These are phyloP conservation scores for Botrytis fragariae DNA, from an alignment of 2,329 filamentous ascomycete genomes.

Conservation along the genomic window DNA sequence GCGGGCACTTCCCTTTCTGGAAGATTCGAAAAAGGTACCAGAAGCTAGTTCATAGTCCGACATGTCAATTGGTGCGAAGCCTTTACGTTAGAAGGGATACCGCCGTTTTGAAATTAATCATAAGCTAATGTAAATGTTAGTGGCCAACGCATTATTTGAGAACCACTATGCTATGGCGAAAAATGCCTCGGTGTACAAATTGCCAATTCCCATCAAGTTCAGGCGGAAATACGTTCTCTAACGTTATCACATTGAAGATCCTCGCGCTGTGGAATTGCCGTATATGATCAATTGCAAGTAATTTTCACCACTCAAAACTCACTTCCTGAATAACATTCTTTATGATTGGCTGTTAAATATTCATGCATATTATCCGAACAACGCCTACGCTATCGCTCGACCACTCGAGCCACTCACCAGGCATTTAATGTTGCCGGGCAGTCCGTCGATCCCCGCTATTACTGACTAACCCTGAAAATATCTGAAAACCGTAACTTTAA, in stretches of 20 bases:
- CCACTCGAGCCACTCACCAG: slow-evolving; percentile 1
- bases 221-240: background rate
- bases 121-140: background rate
- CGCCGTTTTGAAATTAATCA: background rate
- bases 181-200: background rate
- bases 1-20: slow-evolving; percentile 7
- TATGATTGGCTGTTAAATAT: background rate
- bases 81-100: slow-evolving; percentile 6
- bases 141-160: slow-evolving; percentile 9
- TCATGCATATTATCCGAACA: background rate
- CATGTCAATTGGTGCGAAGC: background rate
- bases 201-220: slow-evolving; percentile 1
- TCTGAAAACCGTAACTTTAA: slow-evolving; percentile 12
- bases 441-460: slow-evolving; percentile 18
- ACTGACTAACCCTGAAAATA: slow-evolving; percentile 20
- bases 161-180: background rate
- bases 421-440: slow-evolving; percentile 15
- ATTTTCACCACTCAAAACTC: background rate
- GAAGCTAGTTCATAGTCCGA: background rate
- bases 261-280: slow-evolving; percentile 4
- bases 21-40: slow-evolving; percentile 12
- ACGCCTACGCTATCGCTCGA: slow-evolving; percentile 4
- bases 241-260: background rate
- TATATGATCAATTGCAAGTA: slow-evolving; percentile 7
- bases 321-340: background rate